Evolutionary conservation across 106 monocot species (phyloP).

Genomic region (Dendrobium chrysotoxum): DNA sequence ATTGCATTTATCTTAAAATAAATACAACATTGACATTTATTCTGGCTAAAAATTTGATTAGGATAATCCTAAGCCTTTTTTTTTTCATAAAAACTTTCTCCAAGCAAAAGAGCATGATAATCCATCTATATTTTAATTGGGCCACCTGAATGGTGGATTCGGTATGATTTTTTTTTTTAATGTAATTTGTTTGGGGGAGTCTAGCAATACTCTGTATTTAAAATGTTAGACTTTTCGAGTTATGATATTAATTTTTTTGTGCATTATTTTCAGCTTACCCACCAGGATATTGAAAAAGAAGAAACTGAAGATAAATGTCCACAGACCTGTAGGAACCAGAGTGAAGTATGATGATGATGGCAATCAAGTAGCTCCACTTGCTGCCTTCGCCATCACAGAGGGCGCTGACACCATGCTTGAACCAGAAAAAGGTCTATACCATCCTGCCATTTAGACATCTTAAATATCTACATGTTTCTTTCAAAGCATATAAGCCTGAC

Average conservation of each 20-base stretch:
- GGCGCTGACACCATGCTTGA: conserved; percentile 20
- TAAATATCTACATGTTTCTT: not conserved
- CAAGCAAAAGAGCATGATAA: not conserved
- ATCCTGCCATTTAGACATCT: not conserved
- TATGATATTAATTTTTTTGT: not conserved
- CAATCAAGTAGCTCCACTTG: conserved; percentile 63
- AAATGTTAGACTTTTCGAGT: not conserved
- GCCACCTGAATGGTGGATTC: too few species aligned
- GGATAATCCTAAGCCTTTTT: too few species aligned
- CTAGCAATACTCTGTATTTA: not conserved
- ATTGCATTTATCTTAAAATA: not conserved
- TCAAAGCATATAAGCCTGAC: not conserved
- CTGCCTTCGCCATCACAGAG: conserved; percentile 43
- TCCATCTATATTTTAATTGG: too few species aligned
- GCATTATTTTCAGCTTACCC: conserved; percentile 30
- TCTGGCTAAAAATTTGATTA: too few species aligned
- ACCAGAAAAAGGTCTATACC: conserved; percentile 33
- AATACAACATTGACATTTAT: too few species aligned
- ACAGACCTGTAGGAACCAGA: conserved; percentile 72
- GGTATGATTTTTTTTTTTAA: not conserved
- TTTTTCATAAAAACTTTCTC: not conserved
- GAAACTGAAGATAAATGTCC: conserved; percentile 88
- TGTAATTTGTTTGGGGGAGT: too few species aligned
- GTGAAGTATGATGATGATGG: conserved; percentile 88
- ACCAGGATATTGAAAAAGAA: conserved; percentile 51